Base-by-base conservation (phyloP, 768 basidiomycete species). In the Leccinum olivaceopallidum region DNA sequence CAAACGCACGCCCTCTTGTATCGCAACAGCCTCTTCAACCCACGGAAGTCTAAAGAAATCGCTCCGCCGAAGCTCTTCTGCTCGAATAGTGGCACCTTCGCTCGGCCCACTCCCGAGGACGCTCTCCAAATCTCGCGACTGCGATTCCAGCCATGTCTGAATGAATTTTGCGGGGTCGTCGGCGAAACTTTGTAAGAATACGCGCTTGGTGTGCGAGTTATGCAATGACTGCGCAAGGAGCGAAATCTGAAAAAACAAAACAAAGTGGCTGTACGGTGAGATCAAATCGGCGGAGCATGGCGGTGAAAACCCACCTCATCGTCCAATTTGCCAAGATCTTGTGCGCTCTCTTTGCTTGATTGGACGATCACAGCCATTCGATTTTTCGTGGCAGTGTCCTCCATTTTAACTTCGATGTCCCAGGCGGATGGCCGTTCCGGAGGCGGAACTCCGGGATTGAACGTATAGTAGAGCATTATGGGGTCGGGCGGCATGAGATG, bases 41-140 rank as follows among this genome's bases (percentile, higher is more conserved):
- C 95, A 98, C 5, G 94, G 92, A 69, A 96, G 74, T 62, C 83
- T 80, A 82, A 97, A 98, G 76, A 94, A 90, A 71, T 97, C 94
- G 69, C 91, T 94, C 55, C 93, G 78, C 62, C 88, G 83, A 57
- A 97, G 76, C 71, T 97, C 94, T 65, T 96, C 94, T 59, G 92
- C 91, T n/a, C 91, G 78, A 10, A 95, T 83, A 2, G 86, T 86
- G 69, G 85, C 80, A 28, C 89, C 90, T 64, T 92, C 90, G 42
- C 85, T 87, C 3, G 89, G 85, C 2, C 93, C 94, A 70, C 89
- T 92, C 32, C 93, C 94, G n/a, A 97, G 80, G 59, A 95, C 81
- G 59, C 85, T 89, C 76, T 95, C 93, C 49, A 98, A 74, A 75
- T 98, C 95, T 14, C 93, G 83, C 52, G 94, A 92, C 72, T 98